Percentiles rank a stretch among this genome's conserved stretches.
Conservation (phyloP, 495 filamentous ascomycete species). For the Talaromyces ruber region DNA sequence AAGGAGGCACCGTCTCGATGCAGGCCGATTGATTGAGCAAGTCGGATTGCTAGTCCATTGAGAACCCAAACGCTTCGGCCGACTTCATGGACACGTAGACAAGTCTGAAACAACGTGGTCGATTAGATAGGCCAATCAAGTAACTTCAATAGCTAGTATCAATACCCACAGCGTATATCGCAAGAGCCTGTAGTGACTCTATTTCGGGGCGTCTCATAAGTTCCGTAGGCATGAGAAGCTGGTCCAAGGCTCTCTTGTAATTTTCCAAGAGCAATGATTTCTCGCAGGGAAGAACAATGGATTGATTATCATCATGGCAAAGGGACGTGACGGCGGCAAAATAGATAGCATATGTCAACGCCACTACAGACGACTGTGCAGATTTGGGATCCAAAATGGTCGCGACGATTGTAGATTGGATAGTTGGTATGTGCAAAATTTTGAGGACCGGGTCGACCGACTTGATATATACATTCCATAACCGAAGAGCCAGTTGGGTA, state of each 20-base stretch:
- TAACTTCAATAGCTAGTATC: background rate
- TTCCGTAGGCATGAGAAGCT: constrained; percentile 26
- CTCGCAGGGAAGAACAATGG: constrained; percentile 15
- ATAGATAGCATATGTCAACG: constrained; percentile 32
- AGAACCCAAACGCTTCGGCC: constrained; percentile 25
- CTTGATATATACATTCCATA: constrained; percentile 56
- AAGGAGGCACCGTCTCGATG: constrained; percentile 22
- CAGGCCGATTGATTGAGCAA: constrained; percentile 24
- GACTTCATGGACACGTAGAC: constrained; percentile 12
- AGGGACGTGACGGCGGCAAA: constrained; percentile 21
- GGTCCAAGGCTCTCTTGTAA: constrained; percentile 24
- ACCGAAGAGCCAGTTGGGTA: constrained; percentile 53
- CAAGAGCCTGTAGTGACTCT: constrained; percentile 21
- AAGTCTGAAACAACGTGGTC: constrained; percentile 5
- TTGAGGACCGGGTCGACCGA: constrained; percentile 57
- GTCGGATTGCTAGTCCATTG: constrained; percentile 22
- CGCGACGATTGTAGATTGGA: constrained; percentile 24
- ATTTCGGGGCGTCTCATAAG: constrained; percentile 23
- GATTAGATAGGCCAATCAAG: constrained; percentile 11
- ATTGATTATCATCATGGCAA: constrained; percentile 8
- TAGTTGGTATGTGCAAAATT: constrained; percentile 53
- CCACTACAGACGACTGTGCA: constrained; percentile 22
- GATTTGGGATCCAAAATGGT: constrained; percentile 17
- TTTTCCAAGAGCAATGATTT: constrained; percentile 18
- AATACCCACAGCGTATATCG: constrained; percentile 15